These are phyloP conservation scores for Angophora floribunda DNA, from an alignment of 345 rosid genomes.

Conservation along the genomic window DNA sequence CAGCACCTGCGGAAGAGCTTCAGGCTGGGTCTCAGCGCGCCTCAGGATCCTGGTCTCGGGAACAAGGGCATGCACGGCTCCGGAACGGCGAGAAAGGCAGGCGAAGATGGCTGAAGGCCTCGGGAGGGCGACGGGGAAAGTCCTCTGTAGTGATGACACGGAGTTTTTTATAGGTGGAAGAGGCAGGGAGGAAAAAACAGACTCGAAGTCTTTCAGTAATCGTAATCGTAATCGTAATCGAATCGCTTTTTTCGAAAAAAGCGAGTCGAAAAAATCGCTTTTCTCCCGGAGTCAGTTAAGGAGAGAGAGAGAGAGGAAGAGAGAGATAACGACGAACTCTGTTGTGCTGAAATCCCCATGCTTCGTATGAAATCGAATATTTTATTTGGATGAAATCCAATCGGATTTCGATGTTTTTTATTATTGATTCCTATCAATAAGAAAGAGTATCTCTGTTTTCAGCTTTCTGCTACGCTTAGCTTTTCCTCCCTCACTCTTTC, in stretches of 20 bases:
- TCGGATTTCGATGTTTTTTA: too few species aligned
- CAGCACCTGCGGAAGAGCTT: fast-evolving
- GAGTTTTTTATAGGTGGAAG: background rate
- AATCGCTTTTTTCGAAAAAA: background rate
- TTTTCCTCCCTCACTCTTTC: background rate
- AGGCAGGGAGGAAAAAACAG: background rate
- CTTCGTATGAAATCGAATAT: too few species aligned
- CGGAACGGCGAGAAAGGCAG: background rate
- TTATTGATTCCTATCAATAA: too few species aligned
- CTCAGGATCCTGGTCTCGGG: background rate
- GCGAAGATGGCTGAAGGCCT: background rate
- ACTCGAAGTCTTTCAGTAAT: background rate
- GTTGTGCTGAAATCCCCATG: too few species aligned
- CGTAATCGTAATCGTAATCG: background rate
- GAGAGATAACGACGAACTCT: too few species aligned
- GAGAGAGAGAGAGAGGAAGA: background rate
- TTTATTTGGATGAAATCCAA: too few species aligned
- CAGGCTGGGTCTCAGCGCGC: background rate
- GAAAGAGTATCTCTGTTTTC: too few species aligned
- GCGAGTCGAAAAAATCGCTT: background rate
- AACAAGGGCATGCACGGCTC: background rate
- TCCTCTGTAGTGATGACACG: background rate
- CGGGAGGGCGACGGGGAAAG: background rate
- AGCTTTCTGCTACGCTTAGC: too few species aligned
- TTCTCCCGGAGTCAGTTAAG: background rate